Evolutionary conservation across 768 basidiomycete genomes (phyloP).

Genomic region (Suillus luteus): DNA sequence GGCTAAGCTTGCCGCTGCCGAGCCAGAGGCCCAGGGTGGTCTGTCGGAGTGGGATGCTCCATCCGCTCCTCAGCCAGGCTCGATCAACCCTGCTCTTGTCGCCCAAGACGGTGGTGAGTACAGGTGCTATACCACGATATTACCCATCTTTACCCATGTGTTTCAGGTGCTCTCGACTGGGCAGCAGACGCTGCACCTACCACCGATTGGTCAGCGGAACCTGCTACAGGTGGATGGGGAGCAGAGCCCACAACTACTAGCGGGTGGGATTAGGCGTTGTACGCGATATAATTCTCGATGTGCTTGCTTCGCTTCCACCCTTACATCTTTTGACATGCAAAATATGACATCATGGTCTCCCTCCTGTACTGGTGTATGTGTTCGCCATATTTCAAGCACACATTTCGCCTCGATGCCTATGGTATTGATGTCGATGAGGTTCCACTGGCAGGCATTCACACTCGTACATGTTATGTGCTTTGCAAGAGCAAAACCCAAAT

Average conservation of each 20-base stretch:
- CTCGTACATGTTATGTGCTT: conserved; percentile 21
- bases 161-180: conserved; percentile 80
- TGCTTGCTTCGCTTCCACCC: conserved; percentile 21
- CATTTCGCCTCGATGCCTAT: not conserved
- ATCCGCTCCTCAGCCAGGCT: conserved; percentile 65
- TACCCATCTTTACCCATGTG: conserved; percentile 10
- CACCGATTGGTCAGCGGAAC: conserved; percentile 89
- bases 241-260: conserved; percentile 27
- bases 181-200: conserved; percentile 58
- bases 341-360: conserved; percentile 19
- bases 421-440: not conserved
- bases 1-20: conserved; percentile 69
- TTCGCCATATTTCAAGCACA: not conserved
- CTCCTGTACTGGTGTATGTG: not conserved
- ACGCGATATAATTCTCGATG: conserved; percentile 18
- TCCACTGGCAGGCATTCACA: not conserved
- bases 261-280: conserved; percentile 31
- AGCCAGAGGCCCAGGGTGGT: conserved; percentile 53
- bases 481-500: conserved; percentile 23
- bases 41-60: conserved; percentile 74
- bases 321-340: conserved; percentile 25
- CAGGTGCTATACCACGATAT: not conserved
- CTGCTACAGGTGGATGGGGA: conserved; percentile 46
- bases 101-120: conserved; percentile 56
- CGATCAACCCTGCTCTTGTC: conserved; percentile 78